A percentile compares a stretch with the other conserved stretches of the same genome.
These are phyloP conservation scores for Papiliotrema flavescens DNA, from an alignment of 1,284 basidiomycete species.

Conservation along the genomic window DNA sequence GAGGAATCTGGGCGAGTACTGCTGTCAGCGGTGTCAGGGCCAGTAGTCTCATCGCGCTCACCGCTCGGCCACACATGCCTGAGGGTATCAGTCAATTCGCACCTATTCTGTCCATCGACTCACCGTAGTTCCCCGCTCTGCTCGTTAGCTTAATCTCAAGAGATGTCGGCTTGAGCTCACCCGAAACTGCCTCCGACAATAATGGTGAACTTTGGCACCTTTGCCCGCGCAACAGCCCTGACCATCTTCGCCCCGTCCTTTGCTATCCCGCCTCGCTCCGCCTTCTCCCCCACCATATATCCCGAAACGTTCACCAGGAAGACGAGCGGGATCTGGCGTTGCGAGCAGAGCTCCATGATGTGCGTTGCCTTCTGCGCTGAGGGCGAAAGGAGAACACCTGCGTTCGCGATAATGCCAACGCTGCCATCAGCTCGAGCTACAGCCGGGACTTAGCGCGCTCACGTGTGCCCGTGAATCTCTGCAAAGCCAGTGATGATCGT, in stretches of 20 bases:
- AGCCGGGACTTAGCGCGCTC: constrained; percentile 9
- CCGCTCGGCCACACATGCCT: constrained; percentile 85
- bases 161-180: constrained; percentile 11
- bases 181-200: constrained; percentile 93
- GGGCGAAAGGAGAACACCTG: constrained; percentile 89
- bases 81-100: constrained; percentile 6
- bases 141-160: background rate
- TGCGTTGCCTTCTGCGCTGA: constrained; percentile 91
- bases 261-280: constrained; percentile 90
- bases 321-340: constrained; percentile 80
- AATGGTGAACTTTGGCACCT: constrained; percentile 91
- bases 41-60: constrained; percentile 47
- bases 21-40: constrained; percentile 23
- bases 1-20: constrained; percentile 90
- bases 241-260: constrained; percentile 99
- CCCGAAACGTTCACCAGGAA: constrained; percentile 91
- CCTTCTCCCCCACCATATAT: constrained; percentile 93
- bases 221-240: constrained; percentile 86
- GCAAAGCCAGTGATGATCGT: constrained; percentile 92
- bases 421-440: constrained; percentile 38
- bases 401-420: constrained; percentile 88
- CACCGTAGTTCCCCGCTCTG: constrained; percentile 84
- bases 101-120: constrained; percentile 26
- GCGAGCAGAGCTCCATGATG: constrained; percentile 91
- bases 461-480: constrained; percentile 73